Evolutionary conservation across 2,329 filamentous ascomycete species (phyloP), one percentile per base, ranked within the genome.

Genomic region (Hymenoscyphus linearis): DNA sequence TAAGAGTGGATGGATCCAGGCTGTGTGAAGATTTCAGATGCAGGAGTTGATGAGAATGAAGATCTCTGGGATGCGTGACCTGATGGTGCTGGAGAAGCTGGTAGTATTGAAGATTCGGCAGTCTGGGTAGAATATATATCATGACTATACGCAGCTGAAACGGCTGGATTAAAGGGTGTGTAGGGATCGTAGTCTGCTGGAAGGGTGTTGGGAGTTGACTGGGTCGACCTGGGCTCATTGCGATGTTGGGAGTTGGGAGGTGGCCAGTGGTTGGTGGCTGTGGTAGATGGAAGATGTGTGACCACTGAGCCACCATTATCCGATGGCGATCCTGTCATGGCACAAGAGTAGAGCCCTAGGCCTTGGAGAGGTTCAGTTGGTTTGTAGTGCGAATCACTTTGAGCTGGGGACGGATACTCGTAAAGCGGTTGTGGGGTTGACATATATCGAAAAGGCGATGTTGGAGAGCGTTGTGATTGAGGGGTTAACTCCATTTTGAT

Each of bases 121-220:
- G 74, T 69, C 57, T 77, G 75, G 35, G 75, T 67, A 31, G 74
- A 69, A 69, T 83, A 84, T 60, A 78, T 68, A 62, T 81, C 78
- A 67, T 79, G 76, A 62, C 72, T 75, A 66, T 82, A 83, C 2
- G 78, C 65, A 22, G 73, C 64, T 60, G 76, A 69, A 64, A 79
- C 69, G 58, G 73, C 70, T 27, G 75, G 67, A 37, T 79, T 76
- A 67, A 82, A 83, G 60, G 75, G 74, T 63, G 75, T 74, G 68
- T 82, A 85, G 34, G 77, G 71, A 66, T 81, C 79, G 68, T 83
- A 85, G 53, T 82, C 81, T 37, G 77, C 70, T 36, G 79, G 75
- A 60, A 82, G 70, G 34, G 81, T 75, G 66, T 76, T 79, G 58
- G 79, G 75, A 63, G 67, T 69, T 27, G 69, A 62, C 31, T 69